Evolutionary conservation across 2,329 filamentous ascomycete species (phyloP).

Genomic region (Colletotrichum agaves): DNA sequence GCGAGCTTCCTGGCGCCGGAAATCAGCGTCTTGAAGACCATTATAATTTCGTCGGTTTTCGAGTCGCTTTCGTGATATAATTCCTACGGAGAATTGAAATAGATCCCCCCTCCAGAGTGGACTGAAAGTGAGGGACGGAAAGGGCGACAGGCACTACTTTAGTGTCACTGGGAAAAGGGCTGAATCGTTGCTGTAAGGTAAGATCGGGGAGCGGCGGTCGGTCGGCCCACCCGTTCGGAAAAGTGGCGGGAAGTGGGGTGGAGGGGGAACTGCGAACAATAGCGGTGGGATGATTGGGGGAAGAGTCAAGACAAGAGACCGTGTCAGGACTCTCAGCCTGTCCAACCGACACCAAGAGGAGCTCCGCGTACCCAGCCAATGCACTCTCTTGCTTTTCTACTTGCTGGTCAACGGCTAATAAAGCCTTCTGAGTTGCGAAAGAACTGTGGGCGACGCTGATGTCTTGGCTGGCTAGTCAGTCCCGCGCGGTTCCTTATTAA

Average conservation of each 20-base stretch:
- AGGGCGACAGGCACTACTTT: background rate
- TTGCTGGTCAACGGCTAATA: background rate
- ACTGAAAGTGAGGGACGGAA: background rate
- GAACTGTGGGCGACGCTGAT: too few species aligned
- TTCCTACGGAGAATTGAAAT: background rate
- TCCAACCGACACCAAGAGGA: background rate
- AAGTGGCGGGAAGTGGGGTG: slow-evolving; percentile 33
- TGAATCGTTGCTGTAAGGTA: background rate
- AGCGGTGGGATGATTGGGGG: background rate
- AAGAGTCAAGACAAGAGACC: background rate
- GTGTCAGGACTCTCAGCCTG: background rate
- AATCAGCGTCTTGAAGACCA: slow-evolving; percentile 54
- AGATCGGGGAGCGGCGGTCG: slow-evolving; percentile 9
- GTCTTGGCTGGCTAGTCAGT: slow-evolving; percentile 2
- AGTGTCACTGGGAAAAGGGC: background rate
- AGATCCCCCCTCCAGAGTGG: background rate
- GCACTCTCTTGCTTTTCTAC: slow-evolving; percentile 22
- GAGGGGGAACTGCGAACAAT: slow-evolving; percentile 1
- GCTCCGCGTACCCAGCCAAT: slow-evolving; percentile 21
- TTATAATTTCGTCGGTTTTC: slow-evolving; percentile 49
- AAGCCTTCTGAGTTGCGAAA: background rate
- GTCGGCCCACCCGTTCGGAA: slow-evolving; percentile 31
- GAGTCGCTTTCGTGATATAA: background rate
- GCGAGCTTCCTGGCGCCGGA: slow-evolving; percentile 50
- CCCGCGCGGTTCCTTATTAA: slow-evolving; percentile 32